Evolutionary conservation across 768 basidiomycete species (phyloP), one percentile per base, ranked within the genome.

Genomic region (Pisolithus orientalis): DNA sequence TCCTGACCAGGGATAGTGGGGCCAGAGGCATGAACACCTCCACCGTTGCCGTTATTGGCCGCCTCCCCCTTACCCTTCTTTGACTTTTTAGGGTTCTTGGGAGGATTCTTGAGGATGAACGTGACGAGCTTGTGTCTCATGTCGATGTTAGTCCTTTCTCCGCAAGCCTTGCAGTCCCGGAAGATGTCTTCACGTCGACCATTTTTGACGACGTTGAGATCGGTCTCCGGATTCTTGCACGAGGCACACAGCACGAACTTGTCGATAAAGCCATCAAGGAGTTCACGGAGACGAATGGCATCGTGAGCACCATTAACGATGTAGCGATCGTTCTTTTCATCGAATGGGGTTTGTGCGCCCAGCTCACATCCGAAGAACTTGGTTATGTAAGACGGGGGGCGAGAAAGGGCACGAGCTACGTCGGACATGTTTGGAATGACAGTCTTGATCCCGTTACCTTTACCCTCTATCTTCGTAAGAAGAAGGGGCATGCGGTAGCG

Each of bases 211-310:
- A 99, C 82, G 73, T 92, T 72, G 43, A 97, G 83, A 63, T 97
- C 94, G 31, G 96, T 99, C 73, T 99, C 96, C 10, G 96, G 96
- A 67, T 99, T 99, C 76, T 98, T 97, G 87, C 96, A 99, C 9
- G 89, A 82, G 53, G 85, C 86, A 75, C 96, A 99, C 14, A 99
- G 84, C 42, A 99, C 93, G 60, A 96, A 99, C 72, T 97, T 97
- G 62, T 95, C 92, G 75, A 99, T 99, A 79, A 98, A 99, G 45
- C 70, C 80, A 69, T 98, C 95, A 61, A 99, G 86, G 14, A 99
- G 83, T 70, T 98, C 95, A 53, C 94, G 89, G 28, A 99, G 83
- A 53, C 94, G 89, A 42, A 82, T 74, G 39, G 92, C 86, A 57
- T 96, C 84, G 66, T 99, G 96, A 27, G 92, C 92, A 45, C 96